These are phyloP conservation scores for Apiotrichum domesticum DNA, from an alignment of 1,284 basidiomycete species.

Conservation along the genomic window DNA sequence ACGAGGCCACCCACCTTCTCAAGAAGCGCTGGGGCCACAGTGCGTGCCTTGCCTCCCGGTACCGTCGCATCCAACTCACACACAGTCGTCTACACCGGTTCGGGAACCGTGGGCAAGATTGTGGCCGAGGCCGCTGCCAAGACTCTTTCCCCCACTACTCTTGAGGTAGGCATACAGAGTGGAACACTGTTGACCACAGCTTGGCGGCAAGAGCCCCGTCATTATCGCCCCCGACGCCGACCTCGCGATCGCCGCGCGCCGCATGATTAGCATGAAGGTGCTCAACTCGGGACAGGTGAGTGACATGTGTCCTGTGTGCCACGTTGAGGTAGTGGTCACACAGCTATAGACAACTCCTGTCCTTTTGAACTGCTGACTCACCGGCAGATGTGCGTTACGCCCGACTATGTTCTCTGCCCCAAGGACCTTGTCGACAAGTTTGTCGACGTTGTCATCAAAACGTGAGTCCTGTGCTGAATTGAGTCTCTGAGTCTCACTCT, in stretches of 20 bases:
- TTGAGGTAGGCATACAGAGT: conserved; percentile 32
- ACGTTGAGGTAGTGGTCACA: too few species aligned
- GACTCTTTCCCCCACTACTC: conserved; percentile 72
- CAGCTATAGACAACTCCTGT: too few species aligned
- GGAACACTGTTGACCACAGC: conserved; percentile 41
- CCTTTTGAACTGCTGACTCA: too few species aligned
- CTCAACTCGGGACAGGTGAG: conserved; percentile 63
- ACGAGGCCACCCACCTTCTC: conserved; percentile 69
- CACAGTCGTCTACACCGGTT: conserved; percentile 61
- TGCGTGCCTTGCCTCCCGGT: conserved; percentile 44
- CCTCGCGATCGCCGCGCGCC: conserved; percentile 44
- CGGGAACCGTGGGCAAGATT: conserved; percentile 66
- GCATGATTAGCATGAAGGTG: conserved; percentile 70
- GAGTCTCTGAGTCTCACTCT: not conserved
- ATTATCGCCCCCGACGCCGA: conserved; percentile 63
- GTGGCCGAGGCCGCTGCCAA: conserved; percentile 78
- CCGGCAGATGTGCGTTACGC: conserved; percentile 47
- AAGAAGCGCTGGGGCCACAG: conserved; percentile 82
- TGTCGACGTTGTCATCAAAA: conserved; percentile 57
- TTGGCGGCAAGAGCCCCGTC: conserved; percentile 78
- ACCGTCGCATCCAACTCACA: conserved; percentile 21
- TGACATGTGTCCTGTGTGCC: conserved; percentile 26
- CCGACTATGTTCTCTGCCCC: conserved; percentile 67
- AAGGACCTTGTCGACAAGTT: conserved; percentile 60
- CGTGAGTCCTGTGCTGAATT: conserved; percentile 40